Evolutionary conservation across 352 stramenopile genomes (phyloP).

Genomic region (Globisporangium megalacanthum): DNA sequence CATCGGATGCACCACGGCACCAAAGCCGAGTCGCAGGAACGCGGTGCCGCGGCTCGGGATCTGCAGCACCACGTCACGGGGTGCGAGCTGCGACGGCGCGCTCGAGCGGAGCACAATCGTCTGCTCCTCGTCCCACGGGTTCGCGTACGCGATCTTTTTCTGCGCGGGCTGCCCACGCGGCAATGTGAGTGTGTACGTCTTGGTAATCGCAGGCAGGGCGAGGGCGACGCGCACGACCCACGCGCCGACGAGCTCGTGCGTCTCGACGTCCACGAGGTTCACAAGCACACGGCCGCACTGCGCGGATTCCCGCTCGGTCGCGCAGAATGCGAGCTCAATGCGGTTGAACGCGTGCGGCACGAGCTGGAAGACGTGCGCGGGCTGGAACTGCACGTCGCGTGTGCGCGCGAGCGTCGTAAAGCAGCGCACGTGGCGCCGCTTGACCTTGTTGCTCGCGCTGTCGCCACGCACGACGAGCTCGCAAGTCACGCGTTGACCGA

Average conservation of each 20-base stretch:
- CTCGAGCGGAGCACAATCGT: constrained; percentile 83
- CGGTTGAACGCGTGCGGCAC: constrained; percentile 89
- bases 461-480: constrained; percentile 91
- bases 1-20: constrained; percentile 4
- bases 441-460: constrained; percentile 7
- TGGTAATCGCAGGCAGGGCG: constrained; percentile 78
- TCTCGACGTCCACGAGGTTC: constrained; percentile 89
- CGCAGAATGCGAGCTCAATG: constrained; percentile 77
- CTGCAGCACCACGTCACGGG: constrained; percentile 61
- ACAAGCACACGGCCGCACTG: constrained; percentile 42
- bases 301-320: constrained; percentile 35
- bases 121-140: constrained; percentile 88
- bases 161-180: constrained; percentile 48
- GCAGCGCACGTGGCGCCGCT: constrained; percentile 31
- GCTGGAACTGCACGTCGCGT: constrained; percentile 66
- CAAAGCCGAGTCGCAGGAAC: constrained; percentile 54
- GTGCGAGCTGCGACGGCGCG: constrained; percentile 57
- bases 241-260: constrained; percentile 81
- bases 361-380: constrained; percentile 78
- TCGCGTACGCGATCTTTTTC: constrained; percentile 93
- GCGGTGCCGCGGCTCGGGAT: constrained; percentile 39
- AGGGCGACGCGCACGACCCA: constrained; percentile 86
- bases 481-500: constrained; percentile 78
- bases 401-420: constrained; percentile 42
- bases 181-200: constrained; percentile 89